These are phyloP conservation scores for Phaeosphaeriaceae sp. DNA, from an alignment of 2,329 filamentous ascomycete species.

Conservation along the genomic window DNA sequence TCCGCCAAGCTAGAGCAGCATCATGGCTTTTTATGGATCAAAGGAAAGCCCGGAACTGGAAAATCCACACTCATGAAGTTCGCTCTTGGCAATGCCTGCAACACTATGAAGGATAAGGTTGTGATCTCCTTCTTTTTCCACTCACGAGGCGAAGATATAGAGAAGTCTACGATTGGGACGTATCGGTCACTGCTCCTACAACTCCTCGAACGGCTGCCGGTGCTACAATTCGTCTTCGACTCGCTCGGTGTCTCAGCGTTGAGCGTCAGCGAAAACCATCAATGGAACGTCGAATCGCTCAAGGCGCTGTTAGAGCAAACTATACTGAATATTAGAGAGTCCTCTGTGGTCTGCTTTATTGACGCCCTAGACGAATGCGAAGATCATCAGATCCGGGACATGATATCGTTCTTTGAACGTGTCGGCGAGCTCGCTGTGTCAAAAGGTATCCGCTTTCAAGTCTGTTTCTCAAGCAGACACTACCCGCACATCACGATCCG, in stretches of 20 bases:
- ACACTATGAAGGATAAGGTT: background rate
- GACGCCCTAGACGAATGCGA: slow-evolving; percentile 60
- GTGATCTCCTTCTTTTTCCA: slow-evolving; percentile 30
- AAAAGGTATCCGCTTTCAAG: background rate
- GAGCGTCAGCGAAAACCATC: slow-evolving; percentile 7
- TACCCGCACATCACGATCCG: slow-evolving; percentile 52
- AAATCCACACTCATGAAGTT: too few species aligned
- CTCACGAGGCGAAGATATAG: slow-evolving; percentile 14
- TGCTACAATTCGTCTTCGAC: slow-evolving; percentile 7
- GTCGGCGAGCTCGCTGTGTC: slow-evolving; percentile 39
- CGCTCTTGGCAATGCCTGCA: slow-evolving; percentile 15
- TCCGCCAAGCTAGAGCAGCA: background rate
- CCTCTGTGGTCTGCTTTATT: slow-evolving; percentile 27
- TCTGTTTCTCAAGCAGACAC: slow-evolving; percentile 35
- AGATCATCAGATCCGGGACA: slow-evolving; percentile 49
- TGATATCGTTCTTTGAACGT: slow-evolving; percentile 53
- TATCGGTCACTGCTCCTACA: slow-evolving; percentile 31
- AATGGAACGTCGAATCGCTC: slow-evolving; percentile 16
- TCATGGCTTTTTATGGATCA: too few species aligned
- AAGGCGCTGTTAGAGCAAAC: slow-evolving; percentile 14
- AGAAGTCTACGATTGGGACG: slow-evolving; percentile 25
- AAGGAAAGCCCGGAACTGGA: too few species aligned
- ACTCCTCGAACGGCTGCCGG: slow-evolving; percentile 17
- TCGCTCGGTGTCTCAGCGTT: slow-evolving; percentile 7
- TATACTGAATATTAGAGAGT: slow-evolving; percentile 6